Evolutionary conservation across 768 basidiomycete genomes (phyloP).

Genomic region (Mycena amicta): DNA sequence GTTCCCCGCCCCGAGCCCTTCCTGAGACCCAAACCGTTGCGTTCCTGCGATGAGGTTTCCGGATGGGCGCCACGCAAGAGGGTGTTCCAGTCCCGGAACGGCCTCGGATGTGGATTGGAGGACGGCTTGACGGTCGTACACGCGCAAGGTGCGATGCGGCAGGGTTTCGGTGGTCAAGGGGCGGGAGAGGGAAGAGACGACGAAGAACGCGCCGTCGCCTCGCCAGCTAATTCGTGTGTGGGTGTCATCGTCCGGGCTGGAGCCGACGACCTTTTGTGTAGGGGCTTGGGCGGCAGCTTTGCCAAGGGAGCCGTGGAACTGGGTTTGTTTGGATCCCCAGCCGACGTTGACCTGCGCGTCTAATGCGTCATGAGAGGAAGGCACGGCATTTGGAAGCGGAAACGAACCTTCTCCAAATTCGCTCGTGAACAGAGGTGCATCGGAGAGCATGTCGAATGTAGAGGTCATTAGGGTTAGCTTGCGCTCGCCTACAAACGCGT

Average conservation of each 20-base stretch:
- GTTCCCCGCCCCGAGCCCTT: conserved; percentile 61
- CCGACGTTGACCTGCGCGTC: conserved; percentile 94
- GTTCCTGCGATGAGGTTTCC: conserved; percentile 84
- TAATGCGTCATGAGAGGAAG: conserved; percentile 31
- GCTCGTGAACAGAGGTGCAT: conserved; percentile 65
- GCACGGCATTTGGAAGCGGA: neutral
- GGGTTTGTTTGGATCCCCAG: conserved; percentile 96
- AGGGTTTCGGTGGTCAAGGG: conserved; percentile 32
- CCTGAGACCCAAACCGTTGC: conserved; percentile 80
- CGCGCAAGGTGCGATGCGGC: conserved; percentile 62
- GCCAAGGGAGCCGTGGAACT: conserved; percentile 95
- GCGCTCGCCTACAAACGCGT: conserved; percentile 54
- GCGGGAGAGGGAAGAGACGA: conserved; percentile 76
- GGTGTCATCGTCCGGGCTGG: conserved; percentile 71
- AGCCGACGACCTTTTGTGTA: conserved; percentile 41
- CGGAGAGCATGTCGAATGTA: conserved; percentile 86
- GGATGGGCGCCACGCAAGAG: conserved; percentile 82
- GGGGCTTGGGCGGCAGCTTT: conserved; percentile 75
- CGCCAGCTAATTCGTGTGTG: conserved; percentile 86
- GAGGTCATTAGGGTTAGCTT: conserved; percentile 89
- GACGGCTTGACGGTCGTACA: conserved; percentile 73
- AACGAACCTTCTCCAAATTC: conserved; percentile 84
- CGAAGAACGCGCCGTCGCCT: conserved; percentile 89
- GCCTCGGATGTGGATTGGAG: conserved; percentile 86
- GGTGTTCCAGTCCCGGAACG: conserved; percentile 80